Base-by-base conservation (phyloP, 2,329 filamentous ascomycete species). In the Alternaria tenuissima region DNA sequence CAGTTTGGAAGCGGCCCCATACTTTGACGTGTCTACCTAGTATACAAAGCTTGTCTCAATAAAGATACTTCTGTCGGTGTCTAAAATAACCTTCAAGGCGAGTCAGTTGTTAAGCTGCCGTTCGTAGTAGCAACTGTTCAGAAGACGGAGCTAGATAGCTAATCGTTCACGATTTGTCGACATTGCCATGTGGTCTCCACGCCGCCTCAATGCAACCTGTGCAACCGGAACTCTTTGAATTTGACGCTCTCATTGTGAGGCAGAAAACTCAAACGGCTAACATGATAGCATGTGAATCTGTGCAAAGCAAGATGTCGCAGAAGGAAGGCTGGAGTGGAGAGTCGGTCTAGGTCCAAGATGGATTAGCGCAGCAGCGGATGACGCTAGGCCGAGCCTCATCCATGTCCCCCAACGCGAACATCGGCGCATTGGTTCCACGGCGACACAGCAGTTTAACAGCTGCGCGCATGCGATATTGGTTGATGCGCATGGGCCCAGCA, bases 401-500 rank as follows among this genome's bases (percentile, higher is more conserved):
- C 53, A 53, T 56, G 57, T 49, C 32, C 53, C 34, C 22, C 47
- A 57, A 61, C 58, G 58, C 58, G 58, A 60, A 38, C 46, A 49
- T 49, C 5, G 30, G 46, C 20, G 46, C 46, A 38, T 38, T 32
- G 30, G 24, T n/a, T 24, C 36, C 44, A 38, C 48, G 54, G 58
- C 58, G 58, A 60, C 54, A 44, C 36, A 14, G 43, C 54, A 34
- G 22, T 34, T 8, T 26, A 43, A 20, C n/a, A 36, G 41, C 26
- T 47, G 54, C 48, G 28, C 22, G 28, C 38, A n/a, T 48, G 53
- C 28, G 30, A 57, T 9, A 12, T 18, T 11, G 36, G 47, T 42
- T 5, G 28, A 32, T 32, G n/a, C 47, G 43, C 26, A 57, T 61
- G 58, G 58, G 48, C 20, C 20, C 54, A 61, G 42, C 34, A 78